Evolutionary conservation across 2,329 filamentous ascomycete genomes (phyloP).

Genomic region (Aspergillus sp.): DNA sequence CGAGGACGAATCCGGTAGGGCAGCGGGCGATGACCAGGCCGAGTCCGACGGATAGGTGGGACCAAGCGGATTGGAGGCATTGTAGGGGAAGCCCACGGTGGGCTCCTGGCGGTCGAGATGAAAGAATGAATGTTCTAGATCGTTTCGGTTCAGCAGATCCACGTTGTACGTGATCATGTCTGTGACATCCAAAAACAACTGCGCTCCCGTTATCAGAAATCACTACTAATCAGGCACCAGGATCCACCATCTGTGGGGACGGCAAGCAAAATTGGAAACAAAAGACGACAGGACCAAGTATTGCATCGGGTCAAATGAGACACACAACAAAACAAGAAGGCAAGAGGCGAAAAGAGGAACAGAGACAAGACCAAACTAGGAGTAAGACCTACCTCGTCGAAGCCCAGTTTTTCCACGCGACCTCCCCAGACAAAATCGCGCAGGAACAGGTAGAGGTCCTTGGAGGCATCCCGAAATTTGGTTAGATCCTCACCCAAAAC

Average conservation of each 20-base stretch:
- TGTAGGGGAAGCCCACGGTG: constrained; percentile 75
- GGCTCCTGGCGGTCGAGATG: constrained; percentile 71
- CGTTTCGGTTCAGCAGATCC: constrained; percentile 65
- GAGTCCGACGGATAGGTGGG: constrained; percentile 52
- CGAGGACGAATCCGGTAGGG: constrained; percentile 11
- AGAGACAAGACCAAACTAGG: background rate
- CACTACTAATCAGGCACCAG: background rate
- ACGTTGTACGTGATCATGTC: constrained; percentile 83
- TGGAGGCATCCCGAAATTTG: constrained; percentile 82
- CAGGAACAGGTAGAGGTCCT: constrained; percentile 73
- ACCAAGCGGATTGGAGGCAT: constrained; percentile 68
- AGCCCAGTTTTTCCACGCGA: constrained; percentile 77
- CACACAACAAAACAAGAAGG: background rate
- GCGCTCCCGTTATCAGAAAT: constrained; percentile 5
- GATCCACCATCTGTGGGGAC: background rate
- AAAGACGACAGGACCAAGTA: background rate
- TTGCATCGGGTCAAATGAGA: background rate
- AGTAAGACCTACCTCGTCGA: constrained; percentile 73
- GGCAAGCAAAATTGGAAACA: background rate
- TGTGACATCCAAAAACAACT: constrained; percentile 75
- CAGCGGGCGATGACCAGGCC: constrained; percentile 28
- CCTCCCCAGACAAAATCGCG: constrained; percentile 73
- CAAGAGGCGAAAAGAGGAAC: background rate
- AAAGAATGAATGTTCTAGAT: constrained; percentile 73
- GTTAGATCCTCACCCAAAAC: constrained; percentile 84